Percentiles rank a stretch among this genome's conserved stretches.
Conservation (phyloP, 495 filamentous ascomycete genomes). For the Penicillium nucicola region DNA sequence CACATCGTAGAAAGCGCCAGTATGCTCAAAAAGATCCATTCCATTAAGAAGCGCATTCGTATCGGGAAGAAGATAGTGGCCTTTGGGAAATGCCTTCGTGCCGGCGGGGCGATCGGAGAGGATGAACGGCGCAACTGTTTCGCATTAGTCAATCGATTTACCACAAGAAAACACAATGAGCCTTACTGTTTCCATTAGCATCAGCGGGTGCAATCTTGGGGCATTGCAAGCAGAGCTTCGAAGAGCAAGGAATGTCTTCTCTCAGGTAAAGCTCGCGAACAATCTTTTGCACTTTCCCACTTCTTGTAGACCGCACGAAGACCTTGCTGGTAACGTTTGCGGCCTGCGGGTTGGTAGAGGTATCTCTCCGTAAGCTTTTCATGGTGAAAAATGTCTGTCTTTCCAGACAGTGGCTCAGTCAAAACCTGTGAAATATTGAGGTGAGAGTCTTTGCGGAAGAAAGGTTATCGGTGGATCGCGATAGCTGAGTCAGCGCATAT, state of each 20-base stretch:
- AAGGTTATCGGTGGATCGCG: conserved; percentile 18
- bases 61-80: conserved; percentile 94
- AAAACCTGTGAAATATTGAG: conserved; percentile 13
- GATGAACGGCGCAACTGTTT: conserved; percentile 71
- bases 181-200: conserved; percentile 70
- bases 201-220: conserved; percentile 66
- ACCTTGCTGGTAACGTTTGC: conserved; percentile 86
- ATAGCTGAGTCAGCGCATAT: conserved; percentile 24
- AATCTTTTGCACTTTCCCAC: conserved; percentile 97
- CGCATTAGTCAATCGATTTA: conserved; percentile 24
- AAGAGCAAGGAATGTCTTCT: conserved; percentile 97
- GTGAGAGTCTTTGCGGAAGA: conserved; percentile 20
- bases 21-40: conserved; percentile 95
- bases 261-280: conserved; percentile 94
- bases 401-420: conserved; percentile 4
- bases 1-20: conserved; percentile 89
- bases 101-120: conserved; percentile 84
- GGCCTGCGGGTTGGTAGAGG: conserved; percentile 63
- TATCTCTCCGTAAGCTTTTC: conserved; percentile 82
- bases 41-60: conserved; percentile 94
- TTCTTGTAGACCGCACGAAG: conserved; percentile 88
- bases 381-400: conserved; percentile 49
- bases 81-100: conserved; percentile 73
- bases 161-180: neutral
- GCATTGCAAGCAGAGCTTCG: conserved; percentile 77